Evolutionary conservation across 1,139 yeast genomes (phyloP), one percentile per base, ranked within the genome.

Genomic region (Lodderomyces metapsilosis): DNA sequence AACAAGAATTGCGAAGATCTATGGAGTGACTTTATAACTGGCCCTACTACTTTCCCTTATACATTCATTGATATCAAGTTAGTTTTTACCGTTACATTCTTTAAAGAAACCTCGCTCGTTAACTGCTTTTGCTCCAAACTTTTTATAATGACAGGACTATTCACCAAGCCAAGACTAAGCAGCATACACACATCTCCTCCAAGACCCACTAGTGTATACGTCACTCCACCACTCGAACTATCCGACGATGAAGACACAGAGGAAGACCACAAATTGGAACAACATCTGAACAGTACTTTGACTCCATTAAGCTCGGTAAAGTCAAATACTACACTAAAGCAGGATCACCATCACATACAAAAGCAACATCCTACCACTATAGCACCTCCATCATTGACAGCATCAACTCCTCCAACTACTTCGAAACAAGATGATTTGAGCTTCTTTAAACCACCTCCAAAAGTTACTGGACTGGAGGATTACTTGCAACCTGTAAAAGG

Each of bases 141-240:
- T 5, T n/a, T 25, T 5, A 15, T 28, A 4, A 28, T 28, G 32
- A 5, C 32, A 15, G 9, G 5, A 8, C 32, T 15, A 16, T 15
- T 28, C 9, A 23, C 9, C n/a, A 34, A 34, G 23, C 28, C 37
- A 7, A 23, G 15, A 34, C 37, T 12, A 12, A 32, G n/a, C 47
- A 28, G 18, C n/a, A 13, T 28, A 15, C 11, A 15, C 5, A 15
- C 32, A 15, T 28, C 32, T 15, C 32, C 32, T 7, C 10, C 32
- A 5, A 6, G 58, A 38, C 59, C 59, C 21, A 51, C 46, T 15
- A 55, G 59, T 39, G 43, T 53, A 38, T 56, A 53, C 34, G 49
- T 48, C 1, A 57, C 59, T 6, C 59, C 57, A 7, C 59, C 59
- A 2, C 45, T 55, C 21, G 50, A 46, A 11, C 30, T 33, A 11